phyloP scores from a whole-genome alignment of 139 green algal genomes.

The Picochlorum sp. region DNA sequence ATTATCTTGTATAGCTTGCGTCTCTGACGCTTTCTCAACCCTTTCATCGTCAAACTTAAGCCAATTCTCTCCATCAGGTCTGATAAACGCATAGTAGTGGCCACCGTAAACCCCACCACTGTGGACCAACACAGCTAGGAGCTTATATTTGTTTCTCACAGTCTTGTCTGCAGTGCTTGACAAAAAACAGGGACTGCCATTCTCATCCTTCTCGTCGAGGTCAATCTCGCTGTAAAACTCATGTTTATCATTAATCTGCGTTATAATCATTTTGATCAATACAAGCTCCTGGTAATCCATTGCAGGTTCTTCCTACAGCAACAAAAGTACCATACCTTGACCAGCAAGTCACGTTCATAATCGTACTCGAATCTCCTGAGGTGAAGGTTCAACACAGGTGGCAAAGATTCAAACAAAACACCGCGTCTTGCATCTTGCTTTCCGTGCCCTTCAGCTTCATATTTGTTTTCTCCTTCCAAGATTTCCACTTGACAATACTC shows the following conservation, averaged over 20 bases:
- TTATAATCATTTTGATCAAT: neutral
- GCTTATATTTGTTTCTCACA: conserved; percentile 72
- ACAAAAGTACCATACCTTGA: too few species aligned
- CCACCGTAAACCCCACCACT: conserved; percentile 87
- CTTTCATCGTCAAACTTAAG: conserved; percentile 94
- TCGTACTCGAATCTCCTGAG: conserved; percentile 99
- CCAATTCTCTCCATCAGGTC: conserved; percentile 66
- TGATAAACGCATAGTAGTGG: conserved; percentile 90
- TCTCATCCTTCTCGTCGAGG: conserved; percentile 46
- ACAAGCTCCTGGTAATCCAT: too few species aligned
- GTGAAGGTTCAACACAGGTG: conserved; percentile 92
- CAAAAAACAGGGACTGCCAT: conserved; percentile 40
- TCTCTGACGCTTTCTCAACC: conserved; percentile 60
- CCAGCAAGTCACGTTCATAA: conserved; percentile 64
- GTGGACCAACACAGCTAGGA: conserved; percentile 92
- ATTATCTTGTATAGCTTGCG: conserved; percentile 79
- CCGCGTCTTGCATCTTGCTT: conserved; percentile 89
- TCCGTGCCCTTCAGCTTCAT: conserved; percentile 82
- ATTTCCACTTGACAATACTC: conserved; percentile 69
- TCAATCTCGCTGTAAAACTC: conserved; percentile 87
- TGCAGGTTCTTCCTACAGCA: neutral
- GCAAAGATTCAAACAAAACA: conserved; percentile 81
- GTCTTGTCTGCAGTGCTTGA: conserved; percentile 36
- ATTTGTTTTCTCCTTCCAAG: conserved; percentile 86
- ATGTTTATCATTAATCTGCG: conserved; percentile 86